Percentiles rank a stretch among this genome's conserved stretches.
Evolutionary conservation across 228 moss, liverwort and hornwort species (phyloP).

Genomic region (Sphagnum magellanicum): DNA sequence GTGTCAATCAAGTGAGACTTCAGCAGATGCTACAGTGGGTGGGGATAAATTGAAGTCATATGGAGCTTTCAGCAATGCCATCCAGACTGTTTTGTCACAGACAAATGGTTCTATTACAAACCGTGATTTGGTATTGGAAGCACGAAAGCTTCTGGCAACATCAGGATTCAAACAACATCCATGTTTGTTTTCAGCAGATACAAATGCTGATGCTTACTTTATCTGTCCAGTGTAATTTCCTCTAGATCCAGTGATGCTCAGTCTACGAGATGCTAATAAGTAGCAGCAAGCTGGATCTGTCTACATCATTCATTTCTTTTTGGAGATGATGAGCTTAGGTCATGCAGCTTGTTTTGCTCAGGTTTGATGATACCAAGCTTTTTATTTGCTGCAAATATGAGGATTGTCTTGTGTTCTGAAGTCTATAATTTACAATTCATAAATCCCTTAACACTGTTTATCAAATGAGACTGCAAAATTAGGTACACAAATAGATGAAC

Average conservation of each 20-base stretch:
- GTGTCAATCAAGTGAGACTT: constrained; percentile 64
- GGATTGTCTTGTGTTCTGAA: too few species aligned
- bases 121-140: constrained; percentile 35
- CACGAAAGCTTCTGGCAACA: constrained; percentile 29
- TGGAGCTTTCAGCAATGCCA: constrained; percentile 68
- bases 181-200: constrained; percentile 58
- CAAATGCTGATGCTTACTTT: constrained; percentile 44
- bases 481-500: too few species aligned
- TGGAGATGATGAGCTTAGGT: too few species aligned
- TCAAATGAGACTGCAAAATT: too few species aligned
- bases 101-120: constrained; percentile 33
- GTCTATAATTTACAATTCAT: too few species aligned
- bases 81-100: constrained; percentile 35
- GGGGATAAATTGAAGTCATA: constrained; percentile 61
- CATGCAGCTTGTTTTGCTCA: too few species aligned
- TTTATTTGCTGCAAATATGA: too few species aligned
- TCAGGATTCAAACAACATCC: constrained; percentile 71
- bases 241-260: not conserved
- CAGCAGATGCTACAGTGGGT: constrained; percentile 68
- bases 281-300: too few species aligned
- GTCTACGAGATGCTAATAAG: too few species aligned
- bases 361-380: too few species aligned
- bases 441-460: too few species aligned
- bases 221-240: constrained; percentile 28
- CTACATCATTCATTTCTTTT: too few species aligned